Base-by-base conservation (phyloP, 768 basidiomycete species). In the Suillus subaureus region DNA sequence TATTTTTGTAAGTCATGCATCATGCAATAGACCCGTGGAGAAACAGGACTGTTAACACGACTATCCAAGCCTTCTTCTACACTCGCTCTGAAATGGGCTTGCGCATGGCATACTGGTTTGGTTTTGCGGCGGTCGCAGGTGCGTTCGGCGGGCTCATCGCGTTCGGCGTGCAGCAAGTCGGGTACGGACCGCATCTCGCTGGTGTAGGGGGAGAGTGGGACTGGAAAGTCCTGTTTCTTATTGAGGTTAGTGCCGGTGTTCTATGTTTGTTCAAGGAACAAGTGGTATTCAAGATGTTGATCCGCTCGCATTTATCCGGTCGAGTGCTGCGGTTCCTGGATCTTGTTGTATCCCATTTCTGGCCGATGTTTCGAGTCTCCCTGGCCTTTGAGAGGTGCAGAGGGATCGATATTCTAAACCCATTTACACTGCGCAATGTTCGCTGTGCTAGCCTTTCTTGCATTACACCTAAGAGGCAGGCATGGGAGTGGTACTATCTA, bases 71-170 rank as follows among this genome's bases (percentile, higher is more conserved):
- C 0, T 83, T 91, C 65, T 93, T 90, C 72, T 93, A 93, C 72
- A 93, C 91, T 1, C 89, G 86, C 70, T 69, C 80, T 6, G 92
- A 93, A 72, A 82, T 93, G 69, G 92, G 92, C 35, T 75, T 90
- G 57, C 85, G 92, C 79, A 84, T 90, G 84, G 91, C 90, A 2
- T 86, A 91, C 70, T 93, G 91, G 89, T 94, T 93, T 66, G 90
- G 89, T 11, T 94, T 93, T 72, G 91, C 92, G 6, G 91, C 92
- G 3, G 86, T 92, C 5, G 90, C 93, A 5, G 92, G 92, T 28
- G 93, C 93, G 6, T 94, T 94, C 66, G 91, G 92, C 16, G 92
- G 93, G n/a, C 78, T 93, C 54, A 85, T 94, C 49, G 92, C 93
- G 4, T 94, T 90, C 67, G 93, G 91, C 1, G 80, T 94, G 12